Evolutionary conservation across 306 rosid species (phyloP), one percentile per base, ranked within the genome.

Genomic region (Fragaria vesca): DNA sequence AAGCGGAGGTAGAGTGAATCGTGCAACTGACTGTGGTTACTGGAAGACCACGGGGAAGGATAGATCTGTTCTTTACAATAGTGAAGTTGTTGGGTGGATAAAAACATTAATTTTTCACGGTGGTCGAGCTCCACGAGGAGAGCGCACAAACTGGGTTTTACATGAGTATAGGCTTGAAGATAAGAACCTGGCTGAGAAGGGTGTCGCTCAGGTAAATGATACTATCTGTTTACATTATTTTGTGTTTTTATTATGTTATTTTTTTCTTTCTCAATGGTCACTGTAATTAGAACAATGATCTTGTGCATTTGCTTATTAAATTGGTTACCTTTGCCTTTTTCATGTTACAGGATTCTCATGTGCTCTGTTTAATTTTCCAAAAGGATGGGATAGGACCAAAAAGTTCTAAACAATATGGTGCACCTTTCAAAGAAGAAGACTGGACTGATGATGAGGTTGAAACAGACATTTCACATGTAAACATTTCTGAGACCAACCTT

Each of bases 31-130:
- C 51, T 55, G 48, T 76, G 97, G 98, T 48, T 82, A 16, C 71
- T 93, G 98, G 98, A 93, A 93, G 85, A 75, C 88, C 48, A 91
- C 97, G 0, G 98, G 96, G 76, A 88, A 74, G 16, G 96, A 88
- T 73, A 90, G 86, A 76, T 36, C 50, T 66, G 87, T 88, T 18
- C 51, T 0, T 50, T 54, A 82, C 17, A 69, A 81, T 10, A 74
- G 63, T 47, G 77, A 24, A 30, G 77, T 80, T 36, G 97, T 86
- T n/a, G 98, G 97, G 69, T 76, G 57, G 82, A 89, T 83, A 63
- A 92, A 85, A 83, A 91, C 97, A 5, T 70, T 95, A 83, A 75
- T 93, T 21, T 95, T 91, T 81, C 93, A 92, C 80, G 62, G 0
- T 0, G 97, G 97, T 5, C 76, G 28, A 73, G 84, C 97, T 0